Conservation (phyloP, 148 eudicot species). For the Oxyria digyna region DNA sequence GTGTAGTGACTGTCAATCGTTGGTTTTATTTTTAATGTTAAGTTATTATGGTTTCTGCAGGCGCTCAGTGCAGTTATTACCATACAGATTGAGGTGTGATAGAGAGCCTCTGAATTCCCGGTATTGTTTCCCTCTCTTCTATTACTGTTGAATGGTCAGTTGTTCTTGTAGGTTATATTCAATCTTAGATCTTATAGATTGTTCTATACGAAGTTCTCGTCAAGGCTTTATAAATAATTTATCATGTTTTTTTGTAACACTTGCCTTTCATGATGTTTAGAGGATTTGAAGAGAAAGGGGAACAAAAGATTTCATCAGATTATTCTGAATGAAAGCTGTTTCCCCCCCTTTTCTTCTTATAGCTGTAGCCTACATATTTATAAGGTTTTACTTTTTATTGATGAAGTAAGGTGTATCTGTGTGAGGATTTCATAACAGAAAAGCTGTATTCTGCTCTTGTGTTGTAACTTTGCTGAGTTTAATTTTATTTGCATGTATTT, state of each 20-base stretch:
- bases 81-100: constrained; percentile 83
- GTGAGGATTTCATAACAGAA: neutral
- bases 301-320: neutral
- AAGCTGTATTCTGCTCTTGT: neutral
- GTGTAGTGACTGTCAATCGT: neutral
- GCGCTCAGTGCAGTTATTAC: constrained; percentile 41
- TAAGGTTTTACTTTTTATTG: neutral
- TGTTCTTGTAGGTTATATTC: neutral
- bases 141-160: neutral
- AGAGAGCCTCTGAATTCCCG: constrained; percentile 83
- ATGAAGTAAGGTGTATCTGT: neutral
- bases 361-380: neutral
- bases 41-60: constrained; percentile 24
- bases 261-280: neutral
- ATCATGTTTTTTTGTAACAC: neutral
- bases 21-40: neutral
- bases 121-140: constrained; percentile 27
- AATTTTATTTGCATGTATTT: neutral
- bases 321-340: neutral
- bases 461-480: neutral
- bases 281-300: neutral
- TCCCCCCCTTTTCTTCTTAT: neutral
- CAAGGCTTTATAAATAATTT: neutral
- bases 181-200: neutral
- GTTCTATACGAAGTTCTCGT: neutral